Percentiles rank a stretch among this genome's conserved stretches.
phyloP scores from a whole-genome alignment of 306 rosid species.

The Ceratonia siliqua region DNA sequence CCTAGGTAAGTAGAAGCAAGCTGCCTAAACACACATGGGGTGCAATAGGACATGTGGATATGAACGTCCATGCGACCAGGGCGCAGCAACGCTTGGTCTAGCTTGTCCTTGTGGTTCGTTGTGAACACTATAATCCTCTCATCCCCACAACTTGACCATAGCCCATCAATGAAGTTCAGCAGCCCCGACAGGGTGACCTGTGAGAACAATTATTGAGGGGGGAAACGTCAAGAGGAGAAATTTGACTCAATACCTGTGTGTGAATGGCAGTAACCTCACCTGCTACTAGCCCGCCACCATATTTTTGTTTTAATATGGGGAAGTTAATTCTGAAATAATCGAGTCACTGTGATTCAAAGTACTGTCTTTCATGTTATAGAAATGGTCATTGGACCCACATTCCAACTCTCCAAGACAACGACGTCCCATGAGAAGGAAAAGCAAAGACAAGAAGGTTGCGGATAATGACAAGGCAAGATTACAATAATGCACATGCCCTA shows the following conservation, averaged over 20 bases:
- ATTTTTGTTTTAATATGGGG: no score
- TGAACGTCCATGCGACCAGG: slow-evolving; percentile 56
- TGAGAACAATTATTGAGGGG: not conserved
- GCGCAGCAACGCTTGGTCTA: slow-evolving; percentile 44
- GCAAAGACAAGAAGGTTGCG: no score
- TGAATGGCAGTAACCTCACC: no score
- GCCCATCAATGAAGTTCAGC: slow-evolving; percentile 45
- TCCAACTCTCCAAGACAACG: not conserved
- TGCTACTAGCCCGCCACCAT: slow-evolving; percentile 23
- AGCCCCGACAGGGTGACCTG: slow-evolving; percentile 47
- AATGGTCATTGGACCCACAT: not conserved
- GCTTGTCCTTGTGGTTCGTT: slow-evolving; percentile 48
- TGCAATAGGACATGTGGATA: slow-evolving; percentile 46
- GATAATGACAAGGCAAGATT: not conserved
- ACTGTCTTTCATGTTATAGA: not conserved
- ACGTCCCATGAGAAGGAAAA: no score
- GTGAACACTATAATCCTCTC: slow-evolving; percentile 56
- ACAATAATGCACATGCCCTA: not conserved
- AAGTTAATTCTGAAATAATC: not conserved
- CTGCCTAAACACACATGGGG: slow-evolving; percentile 37
- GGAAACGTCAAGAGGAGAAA: no score
- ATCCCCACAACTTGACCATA: slow-evolving; percentile 57
- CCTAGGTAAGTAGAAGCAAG: slow-evolving; percentile 43
- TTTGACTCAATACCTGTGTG: no score
- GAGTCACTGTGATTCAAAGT: not conserved